phyloP scores from a whole-genome alignment of 169 alveolate species.

The Cryptosporidium xiaoi region DNA sequence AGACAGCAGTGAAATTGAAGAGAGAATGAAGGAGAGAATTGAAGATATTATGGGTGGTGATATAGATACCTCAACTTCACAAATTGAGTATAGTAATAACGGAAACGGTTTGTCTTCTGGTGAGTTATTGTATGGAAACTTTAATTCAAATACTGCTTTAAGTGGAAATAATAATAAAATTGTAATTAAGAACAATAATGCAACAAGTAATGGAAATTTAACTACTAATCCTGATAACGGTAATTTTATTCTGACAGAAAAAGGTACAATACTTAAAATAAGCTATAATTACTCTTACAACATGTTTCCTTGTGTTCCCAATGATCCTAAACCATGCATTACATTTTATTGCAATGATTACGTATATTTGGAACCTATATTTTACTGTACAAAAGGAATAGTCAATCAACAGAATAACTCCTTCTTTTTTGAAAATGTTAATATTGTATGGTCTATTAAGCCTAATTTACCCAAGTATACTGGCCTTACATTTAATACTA shows the following conservation, averaged over 20 bases:
- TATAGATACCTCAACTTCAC: slow-evolving; percentile 74
- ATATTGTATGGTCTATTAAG: slow-evolving; percentile 34
- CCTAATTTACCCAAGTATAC: slow-evolving; percentile 47
- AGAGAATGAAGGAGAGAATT: slow-evolving; percentile 77
- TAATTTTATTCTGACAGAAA: slow-evolving; percentile 6
- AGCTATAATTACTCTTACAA: slow-evolving; percentile 74
- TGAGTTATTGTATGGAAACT: too few species aligned
- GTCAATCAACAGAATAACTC: slow-evolving; percentile 24
- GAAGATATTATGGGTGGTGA: slow-evolving; percentile 79
- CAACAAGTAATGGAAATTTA: neutral
- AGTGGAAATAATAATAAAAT: neutral
- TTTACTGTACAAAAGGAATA: slow-evolving; percentile 41
- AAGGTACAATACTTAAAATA: slow-evolving; percentile 66
- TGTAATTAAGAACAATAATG: slow-evolving; percentile 23
- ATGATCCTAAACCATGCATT: slow-evolving; percentile 79
- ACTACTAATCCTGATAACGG: neutral
- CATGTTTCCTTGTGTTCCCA: slow-evolving; percentile 66
- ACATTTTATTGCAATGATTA: slow-evolving; percentile 73
- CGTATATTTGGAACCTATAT: slow-evolving; percentile 75
- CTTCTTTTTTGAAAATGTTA: neutral
- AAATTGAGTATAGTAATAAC: slow-evolving; percentile 46
- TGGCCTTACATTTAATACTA: slow-evolving; percentile 27
- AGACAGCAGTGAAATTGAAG: slow-evolving; percentile 76
- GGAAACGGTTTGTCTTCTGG: slow-evolving; percentile 7
- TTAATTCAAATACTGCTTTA: too few species aligned